These are phyloP conservation scores for Coprinopsis marcescibilis DNA, from an alignment of 768 basidiomycete species.

Conservation along the genomic window DNA sequence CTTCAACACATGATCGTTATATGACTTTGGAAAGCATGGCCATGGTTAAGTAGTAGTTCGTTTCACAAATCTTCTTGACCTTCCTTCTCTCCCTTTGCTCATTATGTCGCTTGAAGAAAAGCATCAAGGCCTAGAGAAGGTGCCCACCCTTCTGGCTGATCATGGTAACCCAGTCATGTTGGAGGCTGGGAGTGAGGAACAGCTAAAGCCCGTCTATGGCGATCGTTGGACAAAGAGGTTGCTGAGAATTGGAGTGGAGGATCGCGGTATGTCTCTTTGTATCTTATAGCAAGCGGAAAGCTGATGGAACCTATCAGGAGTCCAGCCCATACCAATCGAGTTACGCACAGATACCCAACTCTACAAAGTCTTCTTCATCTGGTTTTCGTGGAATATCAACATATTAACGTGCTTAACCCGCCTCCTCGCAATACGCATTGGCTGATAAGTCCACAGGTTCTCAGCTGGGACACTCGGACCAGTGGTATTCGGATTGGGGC, in stretches of 20 bases:
- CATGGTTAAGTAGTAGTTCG: too few species aligned
- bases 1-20: too few species aligned
- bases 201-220: neutral
- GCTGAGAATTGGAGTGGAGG: slow-evolving; percentile 23
- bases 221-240: slow-evolving; percentile 12
- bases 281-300: neutral
- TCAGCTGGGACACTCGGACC: slow-evolving; percentile 68
- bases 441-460: slow-evolving; percentile 34
- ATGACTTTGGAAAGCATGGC: too few species aligned
- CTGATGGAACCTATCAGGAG: slow-evolving; percentile 28
- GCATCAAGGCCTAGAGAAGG: too few species aligned
- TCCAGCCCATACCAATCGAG: slow-evolving; percentile 49
- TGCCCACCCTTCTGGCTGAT: too few species aligned
- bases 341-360: slow-evolving; percentile 56
- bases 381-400: slow-evolving; percentile 70
- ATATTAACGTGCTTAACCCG: slow-evolving; percentile 43
- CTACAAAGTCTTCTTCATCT: slow-evolving; percentile 71
- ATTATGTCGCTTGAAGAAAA: too few species aligned
- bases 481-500: slow-evolving; percentile 47
- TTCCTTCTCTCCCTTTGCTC: too few species aligned
- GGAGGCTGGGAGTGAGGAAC: too few species aligned
- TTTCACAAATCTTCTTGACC: too few species aligned
- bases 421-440: neutral
- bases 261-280: slow-evolving; percentile 22
- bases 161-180: too few species aligned